Percentiles rank a stretch among this genome's conserved stretches.
phyloP scores from a whole-genome alignment of 2,329 filamentous ascomycete genomes.

The Apiospora rasikravindrae region DNA sequence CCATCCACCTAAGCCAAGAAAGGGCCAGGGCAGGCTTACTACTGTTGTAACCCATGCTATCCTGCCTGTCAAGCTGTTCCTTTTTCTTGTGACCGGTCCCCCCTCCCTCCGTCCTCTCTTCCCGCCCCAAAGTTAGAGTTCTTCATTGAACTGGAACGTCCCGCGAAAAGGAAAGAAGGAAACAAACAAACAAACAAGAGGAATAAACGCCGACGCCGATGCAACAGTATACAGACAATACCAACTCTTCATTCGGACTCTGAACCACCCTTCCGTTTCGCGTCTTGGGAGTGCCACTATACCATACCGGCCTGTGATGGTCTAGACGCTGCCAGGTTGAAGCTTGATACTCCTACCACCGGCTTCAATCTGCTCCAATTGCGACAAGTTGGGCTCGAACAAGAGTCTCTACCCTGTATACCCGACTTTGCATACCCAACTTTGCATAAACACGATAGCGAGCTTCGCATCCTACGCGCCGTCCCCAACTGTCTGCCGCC shows the following conservation, averaged over 20 bases:
- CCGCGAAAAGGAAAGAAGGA: background rate
- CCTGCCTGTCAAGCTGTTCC: slow-evolving; percentile 13
- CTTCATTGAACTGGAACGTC: slow-evolving; percentile 5
- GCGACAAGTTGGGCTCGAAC: slow-evolving; percentile 3
- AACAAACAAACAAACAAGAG: background rate
- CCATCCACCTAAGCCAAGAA: background rate
- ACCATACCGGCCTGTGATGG: slow-evolving; percentile 3
- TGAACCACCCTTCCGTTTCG: background rate
- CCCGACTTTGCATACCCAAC: background rate
- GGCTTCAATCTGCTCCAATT: slow-evolving; percentile 9
- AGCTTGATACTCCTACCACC: slow-evolving; percentile 3
- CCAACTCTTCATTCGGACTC: background rate
- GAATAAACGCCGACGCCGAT: background rate
- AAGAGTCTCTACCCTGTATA: background rate
- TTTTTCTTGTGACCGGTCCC: slow-evolving; percentile 9
- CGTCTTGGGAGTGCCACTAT: background rate
- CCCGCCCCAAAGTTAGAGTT: slow-evolving; percentile 7
- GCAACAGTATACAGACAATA: background rate
- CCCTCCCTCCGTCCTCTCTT: background rate
- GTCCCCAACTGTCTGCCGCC: background rate
- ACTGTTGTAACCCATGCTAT: background rate
- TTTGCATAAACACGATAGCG: background rate
- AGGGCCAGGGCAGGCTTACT: slow-evolving; percentile 12
- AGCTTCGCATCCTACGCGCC: background rate
- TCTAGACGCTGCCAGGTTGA: slow-evolving; percentile 8